Percentiles rank a stretch among this genome's conserved stretches.
Evolutionary conservation across 2,329 filamentous ascomycete species (phyloP).

Genomic region (Epichloe gansuensis): DNA sequence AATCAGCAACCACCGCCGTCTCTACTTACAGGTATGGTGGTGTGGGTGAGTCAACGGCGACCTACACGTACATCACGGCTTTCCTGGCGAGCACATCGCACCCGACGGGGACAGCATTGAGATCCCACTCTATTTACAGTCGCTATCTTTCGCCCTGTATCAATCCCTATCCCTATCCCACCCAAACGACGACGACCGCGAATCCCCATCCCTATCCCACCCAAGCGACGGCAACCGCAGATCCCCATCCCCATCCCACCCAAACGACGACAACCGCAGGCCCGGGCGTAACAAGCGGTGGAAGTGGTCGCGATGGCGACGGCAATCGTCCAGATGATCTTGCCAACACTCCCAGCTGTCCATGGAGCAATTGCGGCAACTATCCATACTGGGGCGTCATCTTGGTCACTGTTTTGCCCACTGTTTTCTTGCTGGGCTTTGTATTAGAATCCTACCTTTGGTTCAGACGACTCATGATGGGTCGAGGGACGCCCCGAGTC

Average conservation of each 20-base stretch:
- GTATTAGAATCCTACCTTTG: constrained; percentile 18
- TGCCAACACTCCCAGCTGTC: not conserved
- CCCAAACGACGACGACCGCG: too few species aligned
- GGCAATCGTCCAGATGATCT: not conserved
- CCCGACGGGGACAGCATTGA: not conserved
- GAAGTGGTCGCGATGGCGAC: not conserved
- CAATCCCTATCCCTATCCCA: constrained; percentile 4
- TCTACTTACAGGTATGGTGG: not conserved
- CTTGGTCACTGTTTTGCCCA: constrained; percentile 14
- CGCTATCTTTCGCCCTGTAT: constrained; percentile 11
- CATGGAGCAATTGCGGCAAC: not conserved
- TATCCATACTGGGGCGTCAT: constrained; percentile 13
- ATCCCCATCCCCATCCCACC: too few species aligned
- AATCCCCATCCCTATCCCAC: not conserved
- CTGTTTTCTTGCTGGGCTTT: constrained; percentile 18
- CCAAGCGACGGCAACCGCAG: not conserved
- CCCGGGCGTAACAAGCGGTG: not conserved
- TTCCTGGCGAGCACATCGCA: constrained; percentile 7
- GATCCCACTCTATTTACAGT: constrained; percentile 7
- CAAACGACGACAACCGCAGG: constrained; percentile 2
- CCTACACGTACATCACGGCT: constrained; percentile 8
- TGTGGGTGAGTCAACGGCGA: not conserved
- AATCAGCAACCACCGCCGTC: not conserved
- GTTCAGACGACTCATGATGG: constrained; percentile 20
- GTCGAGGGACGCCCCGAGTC: constrained; percentile 15